These are phyloP conservation scores for Claviceps fusiformis DNA, from an alignment of 2,329 filamentous ascomycete genomes.

Conservation along the genomic window DNA sequence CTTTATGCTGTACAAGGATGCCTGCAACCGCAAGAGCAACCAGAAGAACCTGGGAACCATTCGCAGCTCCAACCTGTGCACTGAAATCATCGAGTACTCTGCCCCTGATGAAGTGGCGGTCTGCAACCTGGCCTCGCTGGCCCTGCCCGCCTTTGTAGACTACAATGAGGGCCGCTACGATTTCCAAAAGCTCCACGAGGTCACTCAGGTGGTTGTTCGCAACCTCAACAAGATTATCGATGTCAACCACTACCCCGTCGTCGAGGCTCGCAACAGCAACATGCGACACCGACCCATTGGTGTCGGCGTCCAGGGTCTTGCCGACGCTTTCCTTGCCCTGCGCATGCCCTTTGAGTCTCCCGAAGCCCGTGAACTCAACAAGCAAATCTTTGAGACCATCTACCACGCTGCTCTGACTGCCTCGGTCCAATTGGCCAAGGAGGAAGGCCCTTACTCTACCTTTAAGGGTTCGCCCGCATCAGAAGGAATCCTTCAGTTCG, in stretches of 20 bases:
- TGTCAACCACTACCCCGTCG: conserved; percentile 95
- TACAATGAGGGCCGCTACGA: conserved; percentile 74
- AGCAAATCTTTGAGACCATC: conserved; percentile 98
- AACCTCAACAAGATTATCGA: conserved; percentile 99
- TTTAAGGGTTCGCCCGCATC: conserved; percentile 92
- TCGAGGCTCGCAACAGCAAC: conserved; percentile 89
- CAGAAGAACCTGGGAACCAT: conserved; percentile 99
- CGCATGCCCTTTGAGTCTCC: conserved; percentile 95
- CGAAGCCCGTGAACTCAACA: conserved; percentile 87
- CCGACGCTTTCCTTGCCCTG: conserved; percentile 93
- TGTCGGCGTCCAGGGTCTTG: conserved; percentile 93
- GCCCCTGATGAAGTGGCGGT: conserved; percentile 97
- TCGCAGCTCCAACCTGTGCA: conserved; percentile 96
- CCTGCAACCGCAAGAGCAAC: conserved; percentile 98
- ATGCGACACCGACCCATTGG: conserved; percentile 93
- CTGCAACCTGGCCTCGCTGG: conserved; percentile 92
- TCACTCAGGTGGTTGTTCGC: conserved; percentile 78
- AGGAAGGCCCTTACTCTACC: conserved; percentile 72
- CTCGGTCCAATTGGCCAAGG: conserved; percentile 73
- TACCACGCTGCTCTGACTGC: conserved; percentile 91
- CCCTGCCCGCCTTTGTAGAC: conserved; percentile 83
- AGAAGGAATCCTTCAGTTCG: conserved; percentile 90
- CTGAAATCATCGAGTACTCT: conserved; percentile 95
- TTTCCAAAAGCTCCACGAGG: conserved; percentile 93
- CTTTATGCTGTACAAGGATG: conserved; percentile 99